These are phyloP conservation scores for Fusarium avenaceum DNA, from an alignment of 2,329 filamentous ascomycete species.

Conservation along the genomic window DNA sequence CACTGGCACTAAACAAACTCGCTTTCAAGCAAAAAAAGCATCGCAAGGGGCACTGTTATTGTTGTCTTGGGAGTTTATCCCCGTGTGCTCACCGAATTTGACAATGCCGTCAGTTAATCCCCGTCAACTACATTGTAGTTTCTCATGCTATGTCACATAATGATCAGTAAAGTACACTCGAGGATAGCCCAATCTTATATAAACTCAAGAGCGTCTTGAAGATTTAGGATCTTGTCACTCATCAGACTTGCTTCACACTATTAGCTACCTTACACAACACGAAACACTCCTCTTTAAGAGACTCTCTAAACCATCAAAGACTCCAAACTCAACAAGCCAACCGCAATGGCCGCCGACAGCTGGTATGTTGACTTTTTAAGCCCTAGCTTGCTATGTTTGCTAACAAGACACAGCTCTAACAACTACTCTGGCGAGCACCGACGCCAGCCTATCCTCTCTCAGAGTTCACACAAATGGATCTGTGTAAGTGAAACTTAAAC, in stretches of 20 bases:
- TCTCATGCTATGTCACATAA: neutral
- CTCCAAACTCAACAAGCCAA: neutral
- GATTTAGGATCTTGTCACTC: neutral
- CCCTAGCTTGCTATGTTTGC: neutral
- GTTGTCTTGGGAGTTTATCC: neutral
- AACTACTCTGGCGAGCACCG: neutral
- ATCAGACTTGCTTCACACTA: neutral
- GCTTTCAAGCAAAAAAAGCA: constrained; percentile 21
- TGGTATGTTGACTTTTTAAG: constrained; percentile 6
- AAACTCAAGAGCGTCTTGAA: neutral
- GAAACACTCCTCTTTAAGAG: neutral
- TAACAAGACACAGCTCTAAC: constrained; percentile 6
- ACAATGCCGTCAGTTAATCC: neutral
- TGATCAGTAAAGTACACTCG: neutral
- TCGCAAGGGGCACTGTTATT: constrained; percentile 21
- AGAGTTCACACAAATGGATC: constrained; percentile 1
- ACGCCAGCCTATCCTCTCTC: constrained; percentile 6
- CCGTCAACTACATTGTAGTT: constrained; percentile 13
- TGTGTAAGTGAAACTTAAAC: constrained; percentile 9
- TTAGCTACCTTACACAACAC: neutral
- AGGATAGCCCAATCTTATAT: constrained; percentile 1
- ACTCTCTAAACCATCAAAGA: neutral
- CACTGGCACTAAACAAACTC: neutral
- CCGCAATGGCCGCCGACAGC: constrained; percentile 10
- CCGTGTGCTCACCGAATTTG: constrained; percentile 6